Base-by-base conservation (phyloP, 164 flowering plant genomes). In the Litsea cubeba region DNA sequence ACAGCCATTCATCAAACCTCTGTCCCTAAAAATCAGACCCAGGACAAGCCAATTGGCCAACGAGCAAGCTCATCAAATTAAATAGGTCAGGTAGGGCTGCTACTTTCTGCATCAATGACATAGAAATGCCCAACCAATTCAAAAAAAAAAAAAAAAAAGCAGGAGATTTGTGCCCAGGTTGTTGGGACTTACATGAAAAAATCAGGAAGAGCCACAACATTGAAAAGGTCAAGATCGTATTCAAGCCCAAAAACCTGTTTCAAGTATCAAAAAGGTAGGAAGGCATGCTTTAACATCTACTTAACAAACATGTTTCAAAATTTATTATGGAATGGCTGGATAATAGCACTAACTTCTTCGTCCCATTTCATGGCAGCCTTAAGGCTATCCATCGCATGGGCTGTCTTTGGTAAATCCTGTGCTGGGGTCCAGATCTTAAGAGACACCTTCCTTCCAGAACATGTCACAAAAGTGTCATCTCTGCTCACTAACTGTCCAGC, bases 321-420 rank as follows among this genome's bases (percentile, higher is more conserved):
- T 40, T 12, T 30, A 30, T 3, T 1, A 65, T 32, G 32, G 10
- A 62, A 6, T 51, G 50, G 18, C 3, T 25, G 63, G 40, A 66
- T 25, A 68, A 30, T 30, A 40, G 35, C 49, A 88, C 89, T 71
- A 12, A 95, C 99, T 85, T 96, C 98, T 79, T 96, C 99, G 76
- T 96, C 99, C 99, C 99, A 96, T 78, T 96, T 96, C 99, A 94
- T 96, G 32, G 98, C 92, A 35, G 93, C 98, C 85, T 93, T 96
- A 30, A 96, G 90, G 17, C 98, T 91, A 83, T 93, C 87, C 98
- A 96, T 94, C 60, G 99, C 98, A 90, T 96, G 99, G 5, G 76
- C 94, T 15, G 99, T 96, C 85, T 92, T 96, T 7, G 95, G 91
- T 60, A 96, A 71, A 78, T 94, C 99, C 72, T 92, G 83, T 54